A percentile compares a stretch with the other conserved stretches of the same genome.
Conservation (phyloP, 1,284 basidiomycete genomes). For the Melampsora abietis-canadensis region DNA sequence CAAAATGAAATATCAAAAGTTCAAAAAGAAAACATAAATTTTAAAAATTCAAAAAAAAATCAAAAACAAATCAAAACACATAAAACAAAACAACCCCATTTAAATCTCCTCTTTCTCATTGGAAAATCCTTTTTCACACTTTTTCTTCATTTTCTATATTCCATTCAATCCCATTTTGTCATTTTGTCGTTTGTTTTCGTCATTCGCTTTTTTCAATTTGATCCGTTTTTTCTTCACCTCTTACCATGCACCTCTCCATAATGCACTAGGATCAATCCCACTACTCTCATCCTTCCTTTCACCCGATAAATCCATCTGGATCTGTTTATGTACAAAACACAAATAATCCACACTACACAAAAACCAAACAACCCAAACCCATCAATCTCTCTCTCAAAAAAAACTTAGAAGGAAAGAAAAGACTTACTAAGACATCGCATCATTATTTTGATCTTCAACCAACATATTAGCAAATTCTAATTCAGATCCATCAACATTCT, state of each 20-base stretch:
- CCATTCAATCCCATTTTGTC: no score
- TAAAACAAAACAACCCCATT: no score
- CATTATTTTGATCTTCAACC: conserved; percentile 95
- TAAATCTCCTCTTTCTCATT: no score
- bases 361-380: background rate
- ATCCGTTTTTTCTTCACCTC: no score
- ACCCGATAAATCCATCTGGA: conserved; percentile 48
- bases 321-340: conserved; percentile 46
- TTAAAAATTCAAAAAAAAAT: background rate
- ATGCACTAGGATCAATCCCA: conserved; percentile 25
- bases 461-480: conserved; percentile 96
- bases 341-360: conserved; percentile 46
- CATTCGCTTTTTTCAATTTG: no score
- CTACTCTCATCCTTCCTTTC: conserved; percentile 6
- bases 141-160: no score
- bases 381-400: background rate
- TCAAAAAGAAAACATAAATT: background rate
- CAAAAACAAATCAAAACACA: no score
- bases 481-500: conserved; percentile 89
- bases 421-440: conserved; percentile 82
- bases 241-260: conserved; percentile 38
- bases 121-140: no score
- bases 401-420: conserved; percentile 51
- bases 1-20: no score
- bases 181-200: no score